A percentile compares a stretch with the other conserved stretches of the same genome.
Conservation (phyloP, 257 asterid species). For the Solanum infundibuliforme region DNA sequence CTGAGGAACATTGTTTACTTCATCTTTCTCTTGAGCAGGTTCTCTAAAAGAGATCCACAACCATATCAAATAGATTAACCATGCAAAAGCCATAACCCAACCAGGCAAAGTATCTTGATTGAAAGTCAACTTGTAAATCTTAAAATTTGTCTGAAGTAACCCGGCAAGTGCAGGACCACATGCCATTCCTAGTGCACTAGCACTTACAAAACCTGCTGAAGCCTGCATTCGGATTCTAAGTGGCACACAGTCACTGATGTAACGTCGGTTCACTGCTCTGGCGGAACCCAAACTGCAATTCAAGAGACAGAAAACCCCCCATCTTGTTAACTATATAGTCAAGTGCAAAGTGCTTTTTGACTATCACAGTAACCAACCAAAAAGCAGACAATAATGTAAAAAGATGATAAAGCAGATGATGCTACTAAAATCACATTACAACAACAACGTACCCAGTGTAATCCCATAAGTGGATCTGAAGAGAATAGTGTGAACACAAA, state of each 20-base stretch:
- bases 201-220: constrained; percentile 99
- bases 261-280: constrained; percentile 92
- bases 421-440: neutral
- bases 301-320: neutral
- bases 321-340: neutral
- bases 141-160: constrained; percentile 67
- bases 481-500: neutral
- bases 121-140: constrained; percentile 54
- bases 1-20: constrained; percentile 20
- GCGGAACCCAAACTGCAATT: constrained; percentile 90
- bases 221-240: constrained; percentile 91
- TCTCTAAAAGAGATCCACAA: constrained; percentile 76
- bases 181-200: constrained; percentile 99
- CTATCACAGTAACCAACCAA: neutral
- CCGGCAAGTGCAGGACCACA: constrained; percentile 99
- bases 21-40: constrained; percentile 45
- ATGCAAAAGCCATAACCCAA: constrained; percentile 86
- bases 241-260: constrained; percentile 96
- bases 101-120: constrained; percentile 90
- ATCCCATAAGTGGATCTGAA: neutral
- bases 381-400: neutral
- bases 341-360: neutral
- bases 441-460: neutral
- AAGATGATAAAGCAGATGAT: neutral
- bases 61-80: constrained; percentile 73